These are phyloP conservation scores for Isabelozyma rhagii DNA, from an alignment of 805 yeast species.

Conservation along the genomic window DNA sequence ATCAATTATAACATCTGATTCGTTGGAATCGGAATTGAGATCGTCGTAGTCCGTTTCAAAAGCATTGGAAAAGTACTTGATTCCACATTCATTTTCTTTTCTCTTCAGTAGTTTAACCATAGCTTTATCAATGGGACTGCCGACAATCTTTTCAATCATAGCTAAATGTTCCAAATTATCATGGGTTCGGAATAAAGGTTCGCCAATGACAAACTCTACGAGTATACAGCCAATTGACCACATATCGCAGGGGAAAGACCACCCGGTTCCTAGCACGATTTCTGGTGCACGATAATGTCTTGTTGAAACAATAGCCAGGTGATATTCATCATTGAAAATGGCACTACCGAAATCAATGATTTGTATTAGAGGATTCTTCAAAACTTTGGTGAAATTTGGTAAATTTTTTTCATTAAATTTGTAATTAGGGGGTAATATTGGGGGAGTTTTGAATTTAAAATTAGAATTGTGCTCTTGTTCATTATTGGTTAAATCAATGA, in stretches of 20 bases:
- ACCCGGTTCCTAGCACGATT: slow-evolving; percentile 88
- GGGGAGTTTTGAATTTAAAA: slow-evolving; percentile 4
- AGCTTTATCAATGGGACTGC: slow-evolving; percentile 45
- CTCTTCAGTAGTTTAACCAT: slow-evolving; percentile 34
- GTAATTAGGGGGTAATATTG: slow-evolving; percentile 5
- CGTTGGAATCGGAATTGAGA: slow-evolving; percentile 1
- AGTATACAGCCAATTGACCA: slow-evolving; percentile 96
- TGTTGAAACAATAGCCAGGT: slow-evolving; percentile 87
- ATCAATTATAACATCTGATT: slow-evolving; percentile 28
- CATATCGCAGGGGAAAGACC: slow-evolving; percentile 95
- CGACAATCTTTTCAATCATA: slow-evolving; percentile 83
- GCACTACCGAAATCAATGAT: slow-evolving; percentile 98
- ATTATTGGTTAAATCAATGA: slow-evolving; percentile 1
- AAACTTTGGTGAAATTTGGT: slow-evolving; percentile 43
- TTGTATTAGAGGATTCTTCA: slow-evolving; percentile 78
- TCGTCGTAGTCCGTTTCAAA: slow-evolving; percentile 4
- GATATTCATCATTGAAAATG: slow-evolving; percentile 89
- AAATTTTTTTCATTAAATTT: slow-evolving; percentile 9
- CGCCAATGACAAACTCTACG: slow-evolving; percentile 89
- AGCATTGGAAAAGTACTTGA: slow-evolving; percentile 33
- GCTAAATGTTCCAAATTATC: slow-evolving; percentile 93
- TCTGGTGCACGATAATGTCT: slow-evolving; percentile 98
- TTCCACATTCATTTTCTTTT: slow-evolving; percentile 39
- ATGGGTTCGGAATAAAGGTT: slow-evolving; percentile 90
- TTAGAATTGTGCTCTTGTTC: background rate